Evolutionary conservation across 2,329 filamentous ascomycete genomes (phyloP), one percentile per base, ranked within the genome.

Genomic region (Colletotrichum sp.): DNA sequence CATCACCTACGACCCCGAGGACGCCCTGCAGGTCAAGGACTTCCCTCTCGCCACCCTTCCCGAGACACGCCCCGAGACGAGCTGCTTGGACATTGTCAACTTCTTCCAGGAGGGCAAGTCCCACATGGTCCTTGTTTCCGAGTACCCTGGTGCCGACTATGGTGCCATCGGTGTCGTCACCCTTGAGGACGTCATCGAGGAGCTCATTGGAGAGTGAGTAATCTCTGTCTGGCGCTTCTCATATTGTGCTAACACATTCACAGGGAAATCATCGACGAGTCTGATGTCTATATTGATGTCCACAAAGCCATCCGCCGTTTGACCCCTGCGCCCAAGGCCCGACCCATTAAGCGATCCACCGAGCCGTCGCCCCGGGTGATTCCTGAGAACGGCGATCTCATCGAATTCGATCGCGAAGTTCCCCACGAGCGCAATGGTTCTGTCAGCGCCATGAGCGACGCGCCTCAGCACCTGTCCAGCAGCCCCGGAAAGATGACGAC

Each of bases 101-200:
- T 99, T 98, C 85, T 99, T 99, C 88, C 97, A 99, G 85, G 97
- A 99, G 87, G 97, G 97, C 80, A 99, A 99, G 84, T 98, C 96
- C 2, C 97, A 99, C 84, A 98, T 99, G 96, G 96, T 99, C 1
- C 88, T 99, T 32, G 97, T 99, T 10, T 98, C 96, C 0, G 95
- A 98, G 81, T 90, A 86, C 36, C 97, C 97, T 1, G 96, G 96
- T n/a, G 95, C 98, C 79, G 93, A 98, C 81, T 93, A 94, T 80
- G 97, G 97, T 61, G 96, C 96, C 7, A 88, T 98, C 15, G 97
- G 97, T 72, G 97, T 99, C 5, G 95, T 99, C 18, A 99, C 97
- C 0, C 87, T 99, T 3, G 97, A 99, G 84, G 97, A 99, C 84
- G 97, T 99, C 6, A 99, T 99, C 82, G 97, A 99, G 84, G 97